Evolutionary conservation across 139 green algal species (phyloP), one percentile per base, ranked within the genome.

Genomic region (Ostreobium quekettii): DNA sequence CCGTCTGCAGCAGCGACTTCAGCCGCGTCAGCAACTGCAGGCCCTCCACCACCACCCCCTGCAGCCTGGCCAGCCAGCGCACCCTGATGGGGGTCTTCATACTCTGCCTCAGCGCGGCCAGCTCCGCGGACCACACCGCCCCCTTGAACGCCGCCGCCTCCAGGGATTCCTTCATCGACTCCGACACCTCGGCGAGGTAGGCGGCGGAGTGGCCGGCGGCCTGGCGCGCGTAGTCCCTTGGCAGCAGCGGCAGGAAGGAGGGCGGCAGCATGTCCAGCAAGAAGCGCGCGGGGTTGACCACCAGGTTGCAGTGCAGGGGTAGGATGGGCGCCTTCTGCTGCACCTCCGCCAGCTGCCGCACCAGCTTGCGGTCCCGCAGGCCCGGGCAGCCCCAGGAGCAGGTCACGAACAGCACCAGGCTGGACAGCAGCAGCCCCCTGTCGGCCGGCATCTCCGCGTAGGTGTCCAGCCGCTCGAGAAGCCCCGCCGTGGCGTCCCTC

Each of bases 11-110:
- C 8, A 36, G 31, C 35, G 35, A 5, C 3, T 36, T 15, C 35
- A 68, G 8, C 31, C 53, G 36, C 26, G 36, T 53, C 61, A 68
- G 38, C 61, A 68, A 49, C 5, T 68, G 61, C 6, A 68, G 8
- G 4, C 61, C 61, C 26, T 68, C 61, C 61, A 68, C 53, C 33
- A 65, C 24, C 15, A 37, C 28, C 4, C 26, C 58, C 26, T 53
- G 37, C 5, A 36, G 37, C 53, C 53, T 26, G 53, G 26, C 42
- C 8, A 68, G 8, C n/a, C n/a, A n/a, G n/a, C n/a, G n/a, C n/a
- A n/a, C n/a, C n/a, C n/a, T n/a, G n/a, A n/a, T n/a, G n/a, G n/a
- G n/a, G n/a, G n/a, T n/a, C n/a, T n/a, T n/a, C n/a, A n/a, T n/a
- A n/a, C n/a, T n/a, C n/a, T n/a, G n/a, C n/a, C n/a, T n/a, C 61